Evolutionary conservation across 768 basidiomycete species (phyloP).

Genomic region (Calocera viscosa): DNA sequence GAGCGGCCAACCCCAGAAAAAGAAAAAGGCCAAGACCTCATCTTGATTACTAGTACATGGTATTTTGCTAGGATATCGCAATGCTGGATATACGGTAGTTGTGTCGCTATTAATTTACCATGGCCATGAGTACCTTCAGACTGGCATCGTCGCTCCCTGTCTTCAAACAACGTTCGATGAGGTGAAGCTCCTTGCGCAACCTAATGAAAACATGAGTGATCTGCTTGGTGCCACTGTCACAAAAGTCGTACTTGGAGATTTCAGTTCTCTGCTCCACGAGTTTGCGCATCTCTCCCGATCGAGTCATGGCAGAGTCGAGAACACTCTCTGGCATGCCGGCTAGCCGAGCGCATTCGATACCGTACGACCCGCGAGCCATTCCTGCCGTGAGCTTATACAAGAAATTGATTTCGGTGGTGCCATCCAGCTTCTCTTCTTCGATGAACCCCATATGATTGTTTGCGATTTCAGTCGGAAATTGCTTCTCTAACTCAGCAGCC

Average conservation of each 20-base stretch:
- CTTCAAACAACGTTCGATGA: not conserved
- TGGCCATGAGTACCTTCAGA: not conserved
- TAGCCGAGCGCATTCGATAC: slow-evolving; percentile 81
- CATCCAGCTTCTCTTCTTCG: slow-evolving; percentile 54
- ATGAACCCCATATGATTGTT: slow-evolving; percentile 84
- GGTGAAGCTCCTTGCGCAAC: not conserved
- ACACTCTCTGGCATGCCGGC: slow-evolving; percentile 69
- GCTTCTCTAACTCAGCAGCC: slow-evolving; percentile 50
- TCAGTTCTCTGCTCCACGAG: slow-evolving; percentile 28
- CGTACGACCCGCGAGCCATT: slow-evolving; percentile 69
- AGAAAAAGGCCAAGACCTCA: slow-evolving; percentile 34
- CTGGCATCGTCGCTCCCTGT: not conserved
- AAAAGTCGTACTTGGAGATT: slow-evolving; percentile 12
- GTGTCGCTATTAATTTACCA: slow-evolving; percentile 18
- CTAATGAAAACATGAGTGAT: not conserved
- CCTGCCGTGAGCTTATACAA: slow-evolving; percentile 65
- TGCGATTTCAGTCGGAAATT: slow-evolving; percentile 47
- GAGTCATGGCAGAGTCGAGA: slow-evolving; percentile 43
- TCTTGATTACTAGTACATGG: not conserved
- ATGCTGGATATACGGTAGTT: slow-evolving; percentile 22
- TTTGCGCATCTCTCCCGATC: slow-evolving; percentile 43
- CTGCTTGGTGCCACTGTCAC: not conserved
- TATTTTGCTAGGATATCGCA: not conserved
- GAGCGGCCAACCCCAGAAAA: slow-evolving; percentile 23
- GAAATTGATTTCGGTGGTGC: slow-evolving; percentile 72